Percentiles rank a stretch among this genome's conserved stretches.
Evolutionary conservation across 2,329 filamentous ascomycete genomes (phyloP).

Genomic region (Penicillium sclerotiorum): DNA sequence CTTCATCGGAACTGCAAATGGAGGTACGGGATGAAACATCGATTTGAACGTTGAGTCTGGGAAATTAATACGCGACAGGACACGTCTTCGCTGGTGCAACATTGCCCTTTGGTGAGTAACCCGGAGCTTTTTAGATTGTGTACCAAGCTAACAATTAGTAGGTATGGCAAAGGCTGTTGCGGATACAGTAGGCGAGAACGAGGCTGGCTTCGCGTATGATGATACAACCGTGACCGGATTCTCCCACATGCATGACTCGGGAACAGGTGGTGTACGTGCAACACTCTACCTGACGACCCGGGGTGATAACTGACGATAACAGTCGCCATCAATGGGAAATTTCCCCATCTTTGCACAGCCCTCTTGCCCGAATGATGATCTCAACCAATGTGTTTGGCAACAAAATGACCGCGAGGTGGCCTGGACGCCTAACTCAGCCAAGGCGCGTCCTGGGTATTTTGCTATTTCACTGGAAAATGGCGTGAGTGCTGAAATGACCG

Average conservation of each 20-base stretch:
- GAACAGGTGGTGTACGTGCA: constrained; percentile 53
- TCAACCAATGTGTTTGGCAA: constrained; percentile 65
- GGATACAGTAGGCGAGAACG: constrained; percentile 57
- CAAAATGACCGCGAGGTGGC: constrained; percentile 44
- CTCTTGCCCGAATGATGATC: constrained; percentile 61
- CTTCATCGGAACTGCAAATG: constrained; percentile 58
- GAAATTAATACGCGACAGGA: constrained; percentile 33
- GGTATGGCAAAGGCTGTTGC: constrained; percentile 61
- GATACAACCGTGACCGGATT: constrained; percentile 56
- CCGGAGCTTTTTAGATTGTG: neutral
- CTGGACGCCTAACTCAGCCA: constrained; percentile 45
- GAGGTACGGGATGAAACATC: constrained; percentile 32
- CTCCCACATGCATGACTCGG: constrained; percentile 56
- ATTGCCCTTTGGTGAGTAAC: constrained; percentile 51
- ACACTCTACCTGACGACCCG: too few relatives aligned
- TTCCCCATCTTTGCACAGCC: constrained; percentile 72
- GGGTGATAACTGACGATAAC: too few relatives aligned
- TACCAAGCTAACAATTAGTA: constrained; percentile 4
- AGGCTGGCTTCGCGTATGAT: constrained; percentile 60
- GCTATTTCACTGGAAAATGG: constrained; percentile 61
- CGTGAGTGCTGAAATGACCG: constrained; percentile 67
- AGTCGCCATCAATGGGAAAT: constrained; percentile 67
- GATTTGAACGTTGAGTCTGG: neutral
- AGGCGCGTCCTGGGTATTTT: constrained; percentile 67
- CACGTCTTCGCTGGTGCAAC: constrained; percentile 62